Evolutionary conservation across 1,284 basidiomycete genomes (phyloP), one percentile per base, ranked within the genome.

Genomic region (Spongiforma sp.): DNA sequence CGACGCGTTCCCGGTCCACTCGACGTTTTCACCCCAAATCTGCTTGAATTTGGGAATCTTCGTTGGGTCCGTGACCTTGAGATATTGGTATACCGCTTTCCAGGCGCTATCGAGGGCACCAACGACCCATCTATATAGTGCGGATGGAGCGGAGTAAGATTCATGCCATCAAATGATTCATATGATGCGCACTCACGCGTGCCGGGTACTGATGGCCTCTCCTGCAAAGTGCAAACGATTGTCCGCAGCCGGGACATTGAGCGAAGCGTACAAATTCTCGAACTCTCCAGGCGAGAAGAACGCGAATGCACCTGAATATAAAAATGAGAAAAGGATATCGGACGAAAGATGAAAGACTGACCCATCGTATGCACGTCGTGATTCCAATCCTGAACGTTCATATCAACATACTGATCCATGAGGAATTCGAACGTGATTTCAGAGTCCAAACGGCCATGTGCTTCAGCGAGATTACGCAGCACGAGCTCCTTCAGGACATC

Each of bases 31-130:
- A 1, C 72, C 68, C 72, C 73, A 74, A 1, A 67, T n/a, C 26
- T 6, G 19, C 54, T 63, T 64, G 62, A 75, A 66, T 10, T 26
- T 54, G 0, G 33, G n/a, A 1, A 65, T 64, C 52, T 69, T 65
- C 2, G 32, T 14, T 24, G 74, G 70, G 1, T 50, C 57, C 0
- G 65, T 67, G 3, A 65, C 30, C 34, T 63, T 63, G 43, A 75
- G 66, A 43, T 75, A 75, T 37, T 67, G 62, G 17, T 66, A 65
- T 17, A 74, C 72, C 4, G 70, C 72, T 30, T 63, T 68, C 73
- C 73, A 73, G 14, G 71, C 60, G 17, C 70, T 72, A 15, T 73
- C 66, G 12, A 72, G 64, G 5, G 70, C 72, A 19, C 72, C 70
- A 32, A 72, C 70, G 2, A 71, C 62, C 72, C 70, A 74, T 11